Conservation (phyloP, 73 alveolate species). For the Effrenium voratum region DNA sequence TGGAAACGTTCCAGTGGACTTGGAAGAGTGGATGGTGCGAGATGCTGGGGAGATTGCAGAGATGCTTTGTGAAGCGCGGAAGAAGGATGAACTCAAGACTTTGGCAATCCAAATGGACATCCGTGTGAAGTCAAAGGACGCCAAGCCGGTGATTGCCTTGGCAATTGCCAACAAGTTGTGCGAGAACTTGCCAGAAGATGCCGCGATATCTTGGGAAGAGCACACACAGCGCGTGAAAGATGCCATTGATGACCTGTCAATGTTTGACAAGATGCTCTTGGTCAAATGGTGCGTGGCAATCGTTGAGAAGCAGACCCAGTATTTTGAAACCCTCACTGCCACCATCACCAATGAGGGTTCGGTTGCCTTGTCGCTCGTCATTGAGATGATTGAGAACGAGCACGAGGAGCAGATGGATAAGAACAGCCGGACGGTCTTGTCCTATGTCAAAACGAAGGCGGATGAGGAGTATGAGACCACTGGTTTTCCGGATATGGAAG, state of each 20-base stretch:
- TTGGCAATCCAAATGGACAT: background rate
- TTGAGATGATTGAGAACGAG: slow-evolving; percentile 1
- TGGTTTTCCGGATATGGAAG: background rate
- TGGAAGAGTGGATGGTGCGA: background rate
- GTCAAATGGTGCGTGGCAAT: background rate
- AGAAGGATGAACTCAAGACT: background rate
- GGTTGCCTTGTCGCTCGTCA: background rate
- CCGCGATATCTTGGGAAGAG: background rate
- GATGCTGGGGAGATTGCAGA: slow-evolving; percentile 4
- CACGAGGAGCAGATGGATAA: background rate
- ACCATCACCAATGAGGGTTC: background rate
- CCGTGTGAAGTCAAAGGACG: slow-evolving; percentile 1
- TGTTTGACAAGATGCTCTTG: background rate
- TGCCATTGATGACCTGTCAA: background rate
- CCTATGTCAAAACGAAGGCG: background rate
- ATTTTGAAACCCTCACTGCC: background rate
- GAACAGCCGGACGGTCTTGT: background rate
- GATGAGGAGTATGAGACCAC: background rate
- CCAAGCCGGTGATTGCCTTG: slow-evolving; percentile 4
- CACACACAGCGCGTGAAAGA: background rate
- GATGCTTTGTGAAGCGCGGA: background rate
- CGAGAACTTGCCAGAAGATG: background rate
- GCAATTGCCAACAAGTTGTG: background rate
- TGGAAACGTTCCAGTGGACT: background rate
- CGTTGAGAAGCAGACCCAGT: background rate